Conservation (phyloP, 139 green algal species). For the Chlorella ohadii region DNA sequence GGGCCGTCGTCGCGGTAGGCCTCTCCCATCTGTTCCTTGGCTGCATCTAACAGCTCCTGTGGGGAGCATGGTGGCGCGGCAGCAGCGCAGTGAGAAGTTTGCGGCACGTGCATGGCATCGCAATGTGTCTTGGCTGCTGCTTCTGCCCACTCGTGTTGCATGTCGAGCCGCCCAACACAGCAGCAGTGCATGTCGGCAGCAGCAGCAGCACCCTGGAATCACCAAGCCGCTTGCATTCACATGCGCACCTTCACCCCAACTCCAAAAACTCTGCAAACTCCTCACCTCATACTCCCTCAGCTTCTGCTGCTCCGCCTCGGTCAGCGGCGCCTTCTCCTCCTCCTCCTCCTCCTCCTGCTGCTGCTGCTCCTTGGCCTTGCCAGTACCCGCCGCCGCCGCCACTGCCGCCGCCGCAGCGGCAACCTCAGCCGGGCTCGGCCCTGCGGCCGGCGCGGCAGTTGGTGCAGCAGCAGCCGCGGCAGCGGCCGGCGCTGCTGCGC, state of each 20-base stretch:
- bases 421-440: neutral
- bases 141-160: no score
- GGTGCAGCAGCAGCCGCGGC: neutral
- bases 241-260: no score
- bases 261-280: no score
- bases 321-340: slow-evolving; percentile 1
- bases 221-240: no score
- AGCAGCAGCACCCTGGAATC: no score
- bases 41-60: slow-evolving; percentile 57
- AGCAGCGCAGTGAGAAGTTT: neutral
- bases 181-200: no score
- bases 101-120: no score
- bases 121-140: no score
- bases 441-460: neutral
- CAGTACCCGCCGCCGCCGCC: neutral
- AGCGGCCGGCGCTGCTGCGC: neutral
- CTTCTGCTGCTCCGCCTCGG: slow-evolving; percentile 1
- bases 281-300: neutral
- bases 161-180: no score
- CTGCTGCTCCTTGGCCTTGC: neutral
- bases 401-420: slow-evolving; percentile 7
- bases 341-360: neutral
- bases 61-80: neutral
- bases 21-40: slow-evolving; percentile 58
- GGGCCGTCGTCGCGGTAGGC: slow-evolving; percentile 75